phyloP scores from a whole-genome alignment of 2,329 filamentous ascomycete genomes.

The Pseudopithomyces maydicus region DNA sequence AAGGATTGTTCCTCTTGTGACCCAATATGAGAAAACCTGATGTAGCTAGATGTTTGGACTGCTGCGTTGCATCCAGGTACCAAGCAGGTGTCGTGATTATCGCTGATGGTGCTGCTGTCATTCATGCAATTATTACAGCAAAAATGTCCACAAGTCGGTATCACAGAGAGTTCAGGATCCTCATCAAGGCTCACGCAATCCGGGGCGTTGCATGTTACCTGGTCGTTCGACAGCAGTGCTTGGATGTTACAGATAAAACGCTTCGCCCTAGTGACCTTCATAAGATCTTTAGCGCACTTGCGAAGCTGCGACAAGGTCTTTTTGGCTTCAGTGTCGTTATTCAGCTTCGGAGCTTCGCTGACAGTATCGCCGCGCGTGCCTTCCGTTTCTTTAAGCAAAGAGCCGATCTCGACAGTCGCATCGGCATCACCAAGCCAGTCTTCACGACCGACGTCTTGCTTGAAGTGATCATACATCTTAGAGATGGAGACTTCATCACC shows the following conservation, averaged over 20 bases:
- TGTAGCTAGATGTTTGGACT: constrained; percentile 22
- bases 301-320: constrained; percentile 24
- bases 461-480: neutral
- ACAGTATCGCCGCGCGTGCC: neutral
- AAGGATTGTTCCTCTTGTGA: constrained; percentile 19
- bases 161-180: constrained; percentile 18
- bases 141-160: constrained; percentile 33
- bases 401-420: neutral
- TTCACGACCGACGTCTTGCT: neutral
- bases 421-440: neutral
- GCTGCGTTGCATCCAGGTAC: constrained; percentile 22
- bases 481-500: neutral
- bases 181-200: constrained; percentile 15
- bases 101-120: constrained; percentile 20
- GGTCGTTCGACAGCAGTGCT: neutral
- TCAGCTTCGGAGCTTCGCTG: neutral
- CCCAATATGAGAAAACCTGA: constrained; percentile 27
- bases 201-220: constrained; percentile 20
- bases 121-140: constrained; percentile 29
- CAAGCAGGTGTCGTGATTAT: constrained; percentile 28
- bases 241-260: constrained; percentile 27
- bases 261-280: constrained; percentile 21
- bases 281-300: constrained; percentile 24
- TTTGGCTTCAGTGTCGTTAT: constrained; percentile 15
- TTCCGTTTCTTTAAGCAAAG: neutral